These are phyloP conservation scores for Leccinum barrowsii DNA, from an alignment of 768 basidiomycete species.

Conservation along the genomic window DNA sequence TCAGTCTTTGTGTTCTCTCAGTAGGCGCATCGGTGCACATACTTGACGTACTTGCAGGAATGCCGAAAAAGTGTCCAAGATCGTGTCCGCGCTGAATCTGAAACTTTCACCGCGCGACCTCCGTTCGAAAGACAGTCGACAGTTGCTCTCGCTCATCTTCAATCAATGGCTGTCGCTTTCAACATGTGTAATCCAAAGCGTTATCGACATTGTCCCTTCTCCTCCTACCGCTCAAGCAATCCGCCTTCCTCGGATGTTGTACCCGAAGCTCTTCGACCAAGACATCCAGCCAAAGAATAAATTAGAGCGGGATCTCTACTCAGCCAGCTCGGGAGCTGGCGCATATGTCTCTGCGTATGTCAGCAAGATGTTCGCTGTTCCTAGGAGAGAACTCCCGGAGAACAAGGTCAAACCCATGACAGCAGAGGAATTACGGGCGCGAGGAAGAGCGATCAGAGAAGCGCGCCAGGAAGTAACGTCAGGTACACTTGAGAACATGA, in stretches of 20 bases:
- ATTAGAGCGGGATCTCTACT: slow-evolving; percentile 80
- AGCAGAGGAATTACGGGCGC: slow-evolving; percentile 77
- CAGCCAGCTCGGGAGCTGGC: slow-evolving; percentile 54
- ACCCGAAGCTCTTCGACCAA: slow-evolving; percentile 68
- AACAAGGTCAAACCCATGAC: slow-evolving; percentile 74
- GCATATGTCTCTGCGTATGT: slow-evolving; percentile 81
- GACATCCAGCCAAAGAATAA: slow-evolving; percentile 65
- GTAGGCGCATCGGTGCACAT: neutral
- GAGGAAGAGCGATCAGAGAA: slow-evolving; percentile 54
- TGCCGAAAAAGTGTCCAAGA: slow-evolving; percentile 84
- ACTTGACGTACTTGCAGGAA: slow-evolving; percentile 53
- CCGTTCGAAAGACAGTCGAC: slow-evolving; percentile 84
- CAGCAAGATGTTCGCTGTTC: slow-evolving; percentile 97
- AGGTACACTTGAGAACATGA: slow-evolving; percentile 16
- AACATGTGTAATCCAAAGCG: slow-evolving; percentile 85
- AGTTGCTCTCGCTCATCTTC: slow-evolving; percentile 82
- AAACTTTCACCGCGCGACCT: slow-evolving; percentile 87
- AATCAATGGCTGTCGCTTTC: slow-evolving; percentile 96
- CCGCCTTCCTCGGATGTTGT: slow-evolving; percentile 88
- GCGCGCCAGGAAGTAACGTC: slow-evolving; percentile 33
- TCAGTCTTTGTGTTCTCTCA: slow-evolving; percentile 41
- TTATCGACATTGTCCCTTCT: slow-evolving; percentile 91
- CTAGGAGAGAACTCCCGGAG: slow-evolving; percentile 78
- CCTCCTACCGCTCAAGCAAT: slow-evolving; percentile 77
- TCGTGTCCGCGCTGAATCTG: slow-evolving; percentile 75